phyloP scores from a whole-genome alignment of 176 grass and related monocot species.

The Miscanthus lutarioriparius region DNA sequence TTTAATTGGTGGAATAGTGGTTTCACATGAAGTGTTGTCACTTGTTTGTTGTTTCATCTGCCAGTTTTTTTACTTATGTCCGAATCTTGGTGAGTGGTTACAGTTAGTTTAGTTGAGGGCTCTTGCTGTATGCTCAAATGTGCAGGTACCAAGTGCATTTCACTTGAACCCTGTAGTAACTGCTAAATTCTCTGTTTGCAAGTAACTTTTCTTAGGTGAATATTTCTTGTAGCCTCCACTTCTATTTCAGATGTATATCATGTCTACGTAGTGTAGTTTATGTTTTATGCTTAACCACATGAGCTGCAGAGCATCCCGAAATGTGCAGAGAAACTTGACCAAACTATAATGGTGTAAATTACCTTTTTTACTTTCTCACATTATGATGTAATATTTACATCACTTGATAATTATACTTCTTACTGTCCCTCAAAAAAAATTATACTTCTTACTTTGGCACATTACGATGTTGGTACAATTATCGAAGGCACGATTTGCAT shows the following conservation, averaged over 20 bases:
- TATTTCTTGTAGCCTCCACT: not conserved
- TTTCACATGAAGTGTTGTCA: conserved; percentile 17
- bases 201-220: not conserved
- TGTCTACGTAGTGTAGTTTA: not conserved
- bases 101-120: not conserved
- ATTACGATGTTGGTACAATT: not conserved
- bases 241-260: not conserved
- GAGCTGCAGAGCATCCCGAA: not conserved
- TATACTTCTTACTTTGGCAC: not conserved
- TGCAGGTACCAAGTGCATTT: not conserved
- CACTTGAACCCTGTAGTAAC: not conserved
- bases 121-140: not conserved
- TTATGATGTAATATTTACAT: not conserved
- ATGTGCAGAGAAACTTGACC: not conserved
- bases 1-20: not conserved
- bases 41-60: not conserved
- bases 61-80: not conserved
- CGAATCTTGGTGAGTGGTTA: not conserved
- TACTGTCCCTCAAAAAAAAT: not conserved
- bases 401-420: no score
- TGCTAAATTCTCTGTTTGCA: not conserved
- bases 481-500: not conserved
- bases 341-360: not conserved
- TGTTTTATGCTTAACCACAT: conserved; percentile 12
- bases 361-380: not conserved